Percentiles rank a stretch among this genome's conserved stretches.
Evolutionary conservation across 306 rosid genomes (phyloP).

Genomic region (Vachellia collinsii): DNA sequence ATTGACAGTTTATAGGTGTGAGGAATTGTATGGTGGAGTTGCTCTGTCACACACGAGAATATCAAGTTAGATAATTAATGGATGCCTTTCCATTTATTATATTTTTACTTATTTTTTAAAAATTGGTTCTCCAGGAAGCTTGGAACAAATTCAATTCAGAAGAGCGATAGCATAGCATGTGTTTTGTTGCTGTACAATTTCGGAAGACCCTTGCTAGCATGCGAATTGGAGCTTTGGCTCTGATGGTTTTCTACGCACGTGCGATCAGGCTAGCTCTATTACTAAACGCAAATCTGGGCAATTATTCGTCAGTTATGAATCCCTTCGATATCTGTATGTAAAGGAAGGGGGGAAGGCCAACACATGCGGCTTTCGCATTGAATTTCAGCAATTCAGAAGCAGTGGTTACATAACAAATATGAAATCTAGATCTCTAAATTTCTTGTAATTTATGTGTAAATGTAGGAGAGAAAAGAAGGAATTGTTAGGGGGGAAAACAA

Average conservation of each 20-base stretch:
- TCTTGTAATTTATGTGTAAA: neutral
- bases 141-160: slow-evolving; percentile 97
- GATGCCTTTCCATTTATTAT: slow-evolving; percentile 6
- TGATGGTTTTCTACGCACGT: slow-evolving; percentile 23
- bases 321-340: slow-evolving; percentile 32
- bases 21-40: neutral
- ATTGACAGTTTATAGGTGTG: neutral
- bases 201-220: neutral
- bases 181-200: neutral
- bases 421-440: neutral
- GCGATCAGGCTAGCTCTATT: neutral
- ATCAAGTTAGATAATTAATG: slow-evolving; percentile 8
- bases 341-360: slow-evolving; percentile 18
- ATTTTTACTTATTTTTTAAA: neutral
- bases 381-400: slow-evolving; percentile 34
- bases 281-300: slow-evolving; percentile 23
- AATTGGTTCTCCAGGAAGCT: slow-evolving; percentile 69
- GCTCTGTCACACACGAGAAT: neutral
- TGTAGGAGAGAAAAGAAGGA: neutral
- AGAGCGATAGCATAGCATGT: slow-evolving; percentile 61
- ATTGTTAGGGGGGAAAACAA: neutral
- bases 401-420: slow-evolving; percentile 28
- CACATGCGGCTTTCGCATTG: slow-evolving; percentile 20
- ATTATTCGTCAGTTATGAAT: slow-evolving; percentile 34
- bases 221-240: neutral